Conservation (phyloP, 495 filamentous ascomycete species). For the Parachaetomium inaequale region DNA sequence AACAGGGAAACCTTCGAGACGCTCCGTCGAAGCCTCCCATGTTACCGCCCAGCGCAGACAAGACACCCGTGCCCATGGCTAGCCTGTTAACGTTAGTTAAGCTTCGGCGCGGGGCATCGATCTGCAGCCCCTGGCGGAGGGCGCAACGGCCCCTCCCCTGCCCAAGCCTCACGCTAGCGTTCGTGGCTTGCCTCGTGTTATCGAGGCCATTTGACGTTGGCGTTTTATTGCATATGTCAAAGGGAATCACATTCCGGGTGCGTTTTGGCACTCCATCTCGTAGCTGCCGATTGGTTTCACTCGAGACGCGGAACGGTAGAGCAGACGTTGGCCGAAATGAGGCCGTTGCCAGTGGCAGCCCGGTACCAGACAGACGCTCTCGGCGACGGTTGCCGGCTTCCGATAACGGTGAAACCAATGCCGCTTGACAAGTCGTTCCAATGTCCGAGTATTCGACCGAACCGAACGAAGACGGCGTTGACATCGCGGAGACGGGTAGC, state of each 20-base stretch:
- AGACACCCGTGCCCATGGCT: slow-evolving; percentile 14
- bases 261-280: not conserved
- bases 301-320: slow-evolving; percentile 5
- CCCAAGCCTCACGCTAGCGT: not conserved
- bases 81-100: not conserved
- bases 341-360: slow-evolving; percentile 10
- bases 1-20: slow-evolving; percentile 31
- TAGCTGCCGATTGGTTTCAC: not conserved
- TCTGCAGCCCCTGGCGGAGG: not conserved
- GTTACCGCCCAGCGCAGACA: too few species aligned
- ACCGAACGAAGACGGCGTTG: not conserved
- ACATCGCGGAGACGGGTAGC: not conserved
- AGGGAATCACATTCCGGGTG: not conserved
- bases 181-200: not conserved
- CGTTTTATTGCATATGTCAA: not conserved
- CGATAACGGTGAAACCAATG: not conserved
- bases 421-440: not conserved
- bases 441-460: slow-evolving; percentile 10
- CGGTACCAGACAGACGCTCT: not conserved
- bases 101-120: slow-evolving; percentile 1
- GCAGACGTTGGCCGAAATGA: slow-evolving; percentile 17
- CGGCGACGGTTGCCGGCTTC: slow-evolving; percentile 8
- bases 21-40: slow-evolving; percentile 24
- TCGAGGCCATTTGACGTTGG: not conserved
- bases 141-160: not conserved